These are phyloP conservation scores for Vicia villosa DNA, from an alignment of 306 rosid genomes.

Conservation along the genomic window DNA sequence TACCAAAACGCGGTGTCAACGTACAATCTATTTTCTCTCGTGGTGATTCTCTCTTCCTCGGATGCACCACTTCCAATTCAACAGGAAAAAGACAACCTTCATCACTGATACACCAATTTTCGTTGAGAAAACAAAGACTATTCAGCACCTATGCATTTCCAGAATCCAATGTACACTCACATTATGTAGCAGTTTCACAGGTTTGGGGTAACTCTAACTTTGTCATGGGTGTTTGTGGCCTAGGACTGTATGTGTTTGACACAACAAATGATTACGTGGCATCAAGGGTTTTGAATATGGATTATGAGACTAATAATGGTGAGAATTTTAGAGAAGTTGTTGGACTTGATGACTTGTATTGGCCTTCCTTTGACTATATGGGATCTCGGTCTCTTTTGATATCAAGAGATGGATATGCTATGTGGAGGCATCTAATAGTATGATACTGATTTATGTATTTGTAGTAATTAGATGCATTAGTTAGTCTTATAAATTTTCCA, in stretches of 20 bases:
- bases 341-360: slow-evolving; percentile 85
- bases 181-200: slow-evolving; percentile 71
- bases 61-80: slow-evolving; percentile 61
- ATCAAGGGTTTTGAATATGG: slow-evolving; percentile 43
- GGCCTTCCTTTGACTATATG: slow-evolving; percentile 83
- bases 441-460: slow-evolving; percentile 34
- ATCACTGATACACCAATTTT: slow-evolving; percentile 72
- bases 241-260: slow-evolving; percentile 82
- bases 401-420: slow-evolving; percentile 96
- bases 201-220: slow-evolving; percentile 89
- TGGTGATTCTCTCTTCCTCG: slow-evolving; percentile 82
- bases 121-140: slow-evolving; percentile 79
- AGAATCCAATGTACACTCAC: slow-evolving; percentile 68
- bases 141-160: slow-evolving; percentile 64
- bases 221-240: slow-evolving; percentile 83
- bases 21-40: slow-evolving; percentile 76
- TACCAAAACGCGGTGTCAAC: slow-evolving; percentile 56
- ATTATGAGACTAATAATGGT: slow-evolving; percentile 33
- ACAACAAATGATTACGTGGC: slow-evolving; percentile 63
- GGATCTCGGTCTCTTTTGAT: slow-evolving; percentile 80
- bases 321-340: slow-evolving; percentile 55
- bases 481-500: slow-evolving; percentile 31
- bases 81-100: slow-evolving; percentile 59
- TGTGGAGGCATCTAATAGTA: slow-evolving; percentile 70
- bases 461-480: slow-evolving; percentile 30